Evolutionary conservation across 768 basidiomycete genomes (phyloP).

Genomic region (Boletus reticulatus): DNA sequence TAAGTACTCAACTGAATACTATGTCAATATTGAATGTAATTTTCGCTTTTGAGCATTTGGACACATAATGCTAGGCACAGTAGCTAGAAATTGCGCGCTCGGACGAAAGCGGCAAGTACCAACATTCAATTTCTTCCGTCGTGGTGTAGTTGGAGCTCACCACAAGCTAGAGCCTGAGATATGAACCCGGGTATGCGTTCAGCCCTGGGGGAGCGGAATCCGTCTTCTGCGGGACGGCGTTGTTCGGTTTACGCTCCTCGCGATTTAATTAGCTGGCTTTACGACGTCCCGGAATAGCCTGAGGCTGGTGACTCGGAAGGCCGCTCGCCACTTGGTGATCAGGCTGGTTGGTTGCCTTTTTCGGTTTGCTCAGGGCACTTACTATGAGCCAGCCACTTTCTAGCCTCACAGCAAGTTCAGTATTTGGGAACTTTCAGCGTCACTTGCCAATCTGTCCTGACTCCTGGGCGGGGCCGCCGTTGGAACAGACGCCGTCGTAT

Average conservation of each 20-base stretch:
- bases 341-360: conserved; percentile 8
- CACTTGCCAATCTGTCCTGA: neutral
- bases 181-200: too few species aligned
- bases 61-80: too few species aligned
- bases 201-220: neutral
- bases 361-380: neutral
- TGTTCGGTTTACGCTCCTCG: neutral
- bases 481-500: conserved; percentile 1
- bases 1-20: too few species aligned
- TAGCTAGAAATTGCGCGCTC: too few species aligned
- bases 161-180: neutral
- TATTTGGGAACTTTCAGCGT: neutral
- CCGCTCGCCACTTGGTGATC: neutral
- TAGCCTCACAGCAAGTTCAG: neutral
- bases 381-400: neutral
- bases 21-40: too few species aligned
- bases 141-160: neutral
- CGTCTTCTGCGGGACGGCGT: neutral
- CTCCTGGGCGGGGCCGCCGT: neutral
- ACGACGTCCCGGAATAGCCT: too few species aligned
- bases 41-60: too few species aligned
- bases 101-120: too few species aligned
- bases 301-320: neutral
- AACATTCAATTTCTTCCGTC: too few species aligned
- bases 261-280: neutral